Base-by-base conservation (phyloP, 495 filamentous ascomycete species). In the Penicillium bovifimosum region DNA sequence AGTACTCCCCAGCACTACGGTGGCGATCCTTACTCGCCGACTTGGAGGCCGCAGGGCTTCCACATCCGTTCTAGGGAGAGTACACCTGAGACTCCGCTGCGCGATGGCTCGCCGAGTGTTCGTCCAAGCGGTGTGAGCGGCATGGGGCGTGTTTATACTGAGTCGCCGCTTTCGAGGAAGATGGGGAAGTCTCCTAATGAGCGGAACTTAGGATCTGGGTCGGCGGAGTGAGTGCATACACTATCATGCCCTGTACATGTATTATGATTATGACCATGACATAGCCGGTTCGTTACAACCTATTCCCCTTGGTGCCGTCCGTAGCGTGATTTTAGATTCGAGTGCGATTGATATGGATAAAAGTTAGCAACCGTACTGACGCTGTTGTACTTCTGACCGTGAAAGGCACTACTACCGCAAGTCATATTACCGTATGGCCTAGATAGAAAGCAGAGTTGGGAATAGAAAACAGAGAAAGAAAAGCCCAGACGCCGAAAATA, bases 61-160 rank as follows among this genome's bases (percentile, higher is more conserved):
- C 64, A 69, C 9, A 46, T 72, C 43, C 72, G 68, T 29, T 75
- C 71, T 1, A 56, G 72, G 20, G 71, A 74, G 31, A 65, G 61
- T 36, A 75, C 74, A 0, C 74, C 72, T 1, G 68, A 74, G 33
- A 70, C 69, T 4, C 68, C 71, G 5, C 45, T 55, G 28, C 59
- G 55, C 27, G 39, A 51, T n/a, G 52, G 58, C 9, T 65, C 60
- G 6, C 58, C 61, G 5, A 53, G 59, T n/a, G 29, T 59, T 6
- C 52, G 59, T 6, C 46, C 52, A 6, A 66, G 61, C 56, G 49
- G 51, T n/a, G 20, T 65, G 26, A 61, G 66, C 16, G 60, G 58
- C 24, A 60, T 62, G 42, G 63, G 55, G 3, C 63, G 68, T 11
- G 60, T 61, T 7, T 64, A 65, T 56, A 16, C 46, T 5, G 56